Conservation (phyloP, 352 stramenopile species). For the Pythium coloratum region DNA sequence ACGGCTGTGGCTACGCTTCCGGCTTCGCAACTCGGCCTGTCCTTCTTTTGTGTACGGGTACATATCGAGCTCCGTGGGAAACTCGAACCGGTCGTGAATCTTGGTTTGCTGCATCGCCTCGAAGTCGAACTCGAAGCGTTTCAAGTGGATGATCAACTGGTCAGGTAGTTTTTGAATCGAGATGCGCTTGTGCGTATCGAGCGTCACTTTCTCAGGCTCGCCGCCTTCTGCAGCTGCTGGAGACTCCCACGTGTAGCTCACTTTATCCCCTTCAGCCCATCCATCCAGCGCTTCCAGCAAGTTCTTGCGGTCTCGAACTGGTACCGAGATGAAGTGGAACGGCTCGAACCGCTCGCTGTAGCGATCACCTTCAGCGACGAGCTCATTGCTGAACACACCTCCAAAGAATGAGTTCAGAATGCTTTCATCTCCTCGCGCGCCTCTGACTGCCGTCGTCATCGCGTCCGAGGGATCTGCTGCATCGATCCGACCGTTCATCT, state of each 20-base stretch:
- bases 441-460: not conserved
- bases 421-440: conserved; percentile 57
- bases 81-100: conserved; percentile 94
- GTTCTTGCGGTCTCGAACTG: conserved; percentile 85
- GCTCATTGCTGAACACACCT: conserved; percentile 91
- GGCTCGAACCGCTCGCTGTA: conserved; percentile 90
- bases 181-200: conserved; percentile 90
- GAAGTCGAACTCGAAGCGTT: conserved; percentile 96
- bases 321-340: conserved; percentile 91
- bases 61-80: conserved; percentile 89
- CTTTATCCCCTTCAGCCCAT: conserved; percentile 89
- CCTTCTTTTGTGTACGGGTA: conserved; percentile 89
- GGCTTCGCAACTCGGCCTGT: conserved; percentile 59
- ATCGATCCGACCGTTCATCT: conserved; percentile 71
- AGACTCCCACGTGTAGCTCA: conserved; percentile 90
- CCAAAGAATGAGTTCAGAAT: conserved; percentile 88
- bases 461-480: conserved; percentile 14
- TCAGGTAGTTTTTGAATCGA: conserved; percentile 88
- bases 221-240: conserved; percentile 23
- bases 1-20: conserved; percentile 19
- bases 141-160: conserved; percentile 93
- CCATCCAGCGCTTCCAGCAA: conserved; percentile 83
- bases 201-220: conserved; percentile 68
- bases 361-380: conserved; percentile 82
- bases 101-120: conserved; percentile 94